Percentiles rank a stretch among this genome's conserved stretches.
Evolutionary conservation across 2,329 filamentous ascomycete genomes (phyloP).

Genomic region (Ophiostoma quercus): DNA sequence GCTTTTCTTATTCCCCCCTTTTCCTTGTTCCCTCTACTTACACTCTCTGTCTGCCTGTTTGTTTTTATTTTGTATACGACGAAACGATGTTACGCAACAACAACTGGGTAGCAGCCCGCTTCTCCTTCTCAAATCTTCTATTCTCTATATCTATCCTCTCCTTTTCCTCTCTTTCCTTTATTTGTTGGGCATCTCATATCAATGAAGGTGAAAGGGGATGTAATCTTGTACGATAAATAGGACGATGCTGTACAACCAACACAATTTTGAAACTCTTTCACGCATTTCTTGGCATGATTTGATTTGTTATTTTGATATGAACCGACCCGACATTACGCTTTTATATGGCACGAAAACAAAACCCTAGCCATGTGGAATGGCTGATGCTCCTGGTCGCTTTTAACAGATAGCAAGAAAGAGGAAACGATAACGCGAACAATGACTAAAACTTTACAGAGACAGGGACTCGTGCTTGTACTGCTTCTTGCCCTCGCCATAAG

Average conservation of each 20-base stretch:
- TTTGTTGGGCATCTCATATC: not conserved
- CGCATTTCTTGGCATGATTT: not conserved
- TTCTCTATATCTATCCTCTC: not conserved
- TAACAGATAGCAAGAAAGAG: not conserved
- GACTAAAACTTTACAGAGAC: slow-evolving; percentile 34
- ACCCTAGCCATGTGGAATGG: not conserved
- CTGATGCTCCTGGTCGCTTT: not conserved
- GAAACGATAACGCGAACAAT: not conserved
- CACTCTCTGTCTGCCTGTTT: slow-evolving; percentile 12
- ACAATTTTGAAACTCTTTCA: not conserved
- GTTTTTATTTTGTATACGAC: slow-evolving; percentile 22
- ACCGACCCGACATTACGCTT: not conserved
- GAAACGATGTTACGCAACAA: slow-evolving; percentile 24
- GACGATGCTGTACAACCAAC: not conserved
- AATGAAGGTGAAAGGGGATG: not conserved
- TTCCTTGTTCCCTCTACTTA: slow-evolving; percentile 3
- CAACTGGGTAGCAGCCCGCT: not conserved
- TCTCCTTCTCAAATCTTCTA: not conserved
- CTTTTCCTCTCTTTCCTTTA: not conserved
- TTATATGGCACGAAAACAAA: not conserved
- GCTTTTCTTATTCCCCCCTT: slow-evolving; percentile 5
- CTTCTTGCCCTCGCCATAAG: slow-evolving; percentile 63
- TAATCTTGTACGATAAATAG: slow-evolving; percentile 6
- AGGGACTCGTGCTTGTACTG: slow-evolving; percentile 55
- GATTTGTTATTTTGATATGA: not conserved